phyloP scores from a whole-genome alignment of 2,329 filamentous ascomycete species.

The Cordyceps cicadae region DNA sequence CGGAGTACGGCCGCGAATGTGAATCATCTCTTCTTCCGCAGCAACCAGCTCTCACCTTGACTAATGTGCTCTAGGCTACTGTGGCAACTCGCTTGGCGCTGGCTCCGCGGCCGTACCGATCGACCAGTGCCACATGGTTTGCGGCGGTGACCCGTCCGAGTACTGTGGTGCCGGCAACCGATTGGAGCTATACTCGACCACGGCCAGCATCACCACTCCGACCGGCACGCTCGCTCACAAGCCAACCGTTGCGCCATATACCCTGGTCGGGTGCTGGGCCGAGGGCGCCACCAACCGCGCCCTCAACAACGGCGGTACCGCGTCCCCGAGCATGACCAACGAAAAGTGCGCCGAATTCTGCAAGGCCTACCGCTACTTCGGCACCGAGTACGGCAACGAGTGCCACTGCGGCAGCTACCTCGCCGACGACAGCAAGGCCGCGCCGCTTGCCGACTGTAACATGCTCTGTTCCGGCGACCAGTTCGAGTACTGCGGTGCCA shows the following conservation, averaged over 20 bases:
- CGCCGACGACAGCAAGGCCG: conserved; percentile 19
- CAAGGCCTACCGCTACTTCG: conserved; percentile 31
- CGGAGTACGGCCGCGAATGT: conserved; percentile 46
- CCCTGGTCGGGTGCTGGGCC: conserved; percentile 33
- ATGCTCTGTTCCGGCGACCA: conserved; percentile 27
- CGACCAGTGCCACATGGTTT: conserved; percentile 30
- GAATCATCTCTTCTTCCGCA: conserved; percentile 14
- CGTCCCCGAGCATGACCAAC: conserved; percentile 25
- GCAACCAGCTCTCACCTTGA: background rate
- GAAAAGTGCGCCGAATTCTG: conserved; percentile 27
- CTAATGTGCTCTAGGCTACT: conserved; percentile 30
- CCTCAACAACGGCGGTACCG: conserved; percentile 21
- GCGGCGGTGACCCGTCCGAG: conserved; percentile 32
- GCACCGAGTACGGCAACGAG: conserved; percentile 31
- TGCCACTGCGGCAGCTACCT: conserved; percentile 32
- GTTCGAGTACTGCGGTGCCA: conserved; percentile 27
- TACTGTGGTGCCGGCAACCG: conserved; percentile 36
- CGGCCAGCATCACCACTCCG: conserved; percentile 23
- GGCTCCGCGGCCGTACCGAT: conserved; percentile 22
- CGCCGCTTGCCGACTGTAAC: conserved; percentile 25
- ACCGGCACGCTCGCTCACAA: conserved; percentile 19
- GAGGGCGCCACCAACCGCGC: conserved; percentile 29
- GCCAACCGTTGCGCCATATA: conserved; percentile 24
- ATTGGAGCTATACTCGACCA: conserved; percentile 36
- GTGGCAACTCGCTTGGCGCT: conserved; percentile 33